A percentile compares a stretch with the other conserved stretches of the same genome.
Conservation (phyloP, 2,329 filamentous ascomycete genomes). For the Bisporella sp. region DNA sequence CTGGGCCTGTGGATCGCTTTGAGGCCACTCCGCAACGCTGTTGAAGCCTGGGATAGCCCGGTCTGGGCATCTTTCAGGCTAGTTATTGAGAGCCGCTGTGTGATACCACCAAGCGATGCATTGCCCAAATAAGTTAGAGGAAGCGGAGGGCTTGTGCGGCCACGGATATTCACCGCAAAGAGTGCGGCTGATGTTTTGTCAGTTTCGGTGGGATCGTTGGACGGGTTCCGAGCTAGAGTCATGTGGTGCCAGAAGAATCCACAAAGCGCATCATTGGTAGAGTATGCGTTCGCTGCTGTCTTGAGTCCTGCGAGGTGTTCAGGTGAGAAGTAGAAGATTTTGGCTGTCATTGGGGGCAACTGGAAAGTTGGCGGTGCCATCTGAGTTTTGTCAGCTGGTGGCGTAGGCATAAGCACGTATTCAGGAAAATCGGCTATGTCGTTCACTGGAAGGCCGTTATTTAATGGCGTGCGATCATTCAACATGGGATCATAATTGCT, state of each 20-base stretch:
- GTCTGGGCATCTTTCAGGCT: constrained; percentile 13
- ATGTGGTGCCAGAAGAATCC: constrained; percentile 42
- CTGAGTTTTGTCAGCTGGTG: background rate
- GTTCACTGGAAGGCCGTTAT: constrained; percentile 27
- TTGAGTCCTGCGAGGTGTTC: constrained; percentile 36
- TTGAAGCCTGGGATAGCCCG: constrained; percentile 26
- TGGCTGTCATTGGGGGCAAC: constrained; percentile 31
- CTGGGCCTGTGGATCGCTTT: constrained; percentile 32
- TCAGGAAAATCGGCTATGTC: constrained; percentile 27
- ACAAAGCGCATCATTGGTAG: constrained; percentile 46
- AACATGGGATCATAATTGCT: constrained; percentile 36
- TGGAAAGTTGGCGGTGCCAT: constrained; percentile 8
- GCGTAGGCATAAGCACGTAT: constrained; percentile 5
- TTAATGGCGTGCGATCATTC: constrained; percentile 31
- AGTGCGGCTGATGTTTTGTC: constrained; percentile 27
- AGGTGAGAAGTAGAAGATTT: constrained; percentile 37
- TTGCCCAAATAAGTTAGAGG: constrained; percentile 40
- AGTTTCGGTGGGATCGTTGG: background rate
- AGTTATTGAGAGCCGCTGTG: constrained; percentile 4
- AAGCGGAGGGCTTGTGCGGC: constrained; percentile 31
- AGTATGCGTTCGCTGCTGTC: constrained; percentile 31
- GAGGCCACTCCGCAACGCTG: constrained; percentile 27
- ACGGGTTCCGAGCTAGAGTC: constrained; percentile 29
- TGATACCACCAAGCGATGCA: constrained; percentile 25
- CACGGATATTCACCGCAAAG: constrained; percentile 43